Percentiles rank a stretch among this genome's conserved stretches.
Conservation (phyloP, 192 early-diverging fungal species). For the Linnemannia schmuckeri region DNA sequence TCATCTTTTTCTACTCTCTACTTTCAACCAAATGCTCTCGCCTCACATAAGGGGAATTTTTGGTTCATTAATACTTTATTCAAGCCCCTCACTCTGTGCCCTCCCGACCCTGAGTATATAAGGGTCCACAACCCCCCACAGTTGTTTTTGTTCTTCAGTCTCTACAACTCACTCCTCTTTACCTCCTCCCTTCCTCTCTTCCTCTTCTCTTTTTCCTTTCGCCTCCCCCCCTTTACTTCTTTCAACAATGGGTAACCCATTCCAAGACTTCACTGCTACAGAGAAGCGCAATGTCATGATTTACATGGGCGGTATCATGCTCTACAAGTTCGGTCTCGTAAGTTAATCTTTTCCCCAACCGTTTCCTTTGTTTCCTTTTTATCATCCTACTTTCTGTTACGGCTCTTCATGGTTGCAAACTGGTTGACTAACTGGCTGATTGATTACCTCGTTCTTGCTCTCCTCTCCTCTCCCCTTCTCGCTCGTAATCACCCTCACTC, state of each 20-base stretch:
- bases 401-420: neutral
- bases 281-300: constrained; percentile 63
- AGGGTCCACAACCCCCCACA: neutral
- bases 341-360: neutral
- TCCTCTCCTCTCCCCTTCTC: neutral
- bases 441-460: too few species aligned
- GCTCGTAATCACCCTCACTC: neutral
- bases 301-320: constrained; percentile 72
- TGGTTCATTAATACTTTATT: neutral
- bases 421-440: too few species aligned
- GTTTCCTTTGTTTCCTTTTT: too few species aligned
- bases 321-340: constrained; percentile 70
- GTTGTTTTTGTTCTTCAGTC: neutral
- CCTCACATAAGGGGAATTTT: neutral
- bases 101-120: neutral
- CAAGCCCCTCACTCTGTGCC: neutral
- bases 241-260: constrained; percentile 24
- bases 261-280: constrained; percentile 63
- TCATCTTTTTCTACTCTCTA: neutral
- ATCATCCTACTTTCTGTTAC: neutral
- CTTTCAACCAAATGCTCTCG: neutral
- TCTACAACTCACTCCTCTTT: neutral
- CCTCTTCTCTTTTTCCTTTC: neutral
- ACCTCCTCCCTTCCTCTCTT: neutral
- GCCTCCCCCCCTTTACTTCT: neutral